Evolutionary conservation across 805 yeast genomes (phyloP).

Genomic region (Cyberlindnera meyerae): DNA sequence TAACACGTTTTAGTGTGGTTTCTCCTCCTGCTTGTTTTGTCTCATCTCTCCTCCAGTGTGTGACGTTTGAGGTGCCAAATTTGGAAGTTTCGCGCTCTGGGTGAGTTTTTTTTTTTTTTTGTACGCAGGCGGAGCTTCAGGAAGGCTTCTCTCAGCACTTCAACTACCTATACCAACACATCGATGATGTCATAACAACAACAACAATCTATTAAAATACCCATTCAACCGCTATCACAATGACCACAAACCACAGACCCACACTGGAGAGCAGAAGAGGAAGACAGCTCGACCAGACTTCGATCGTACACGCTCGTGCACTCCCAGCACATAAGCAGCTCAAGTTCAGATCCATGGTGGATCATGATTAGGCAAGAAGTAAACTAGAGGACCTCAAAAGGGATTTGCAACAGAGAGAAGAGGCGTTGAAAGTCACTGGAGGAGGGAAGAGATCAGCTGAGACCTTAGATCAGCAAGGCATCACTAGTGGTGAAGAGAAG

Average conservation of each 20-base stretch:
- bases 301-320: constrained; percentile 47
- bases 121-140: too few relatives aligned
- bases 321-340: constrained; percentile 51
- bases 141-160: too few relatives aligned
- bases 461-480: too few relatives aligned
- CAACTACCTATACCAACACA: too few relatives aligned
- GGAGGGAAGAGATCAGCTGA: too few relatives aligned
- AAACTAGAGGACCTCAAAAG: constrained; percentile 19
- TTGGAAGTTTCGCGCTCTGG: too few relatives aligned
- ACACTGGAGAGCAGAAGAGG: constrained; percentile 64
- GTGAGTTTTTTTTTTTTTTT: too few relatives aligned
- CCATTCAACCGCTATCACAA: constrained; percentile 25
- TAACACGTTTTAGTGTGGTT: too few relatives aligned
- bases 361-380: neutral
- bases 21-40: constrained; percentile 1
- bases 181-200: too few relatives aligned
- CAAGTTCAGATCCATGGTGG: constrained; percentile 38
- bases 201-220: too few relatives aligned
- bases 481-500: neutral
- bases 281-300: constrained; percentile 36
- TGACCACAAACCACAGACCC: constrained; percentile 71
- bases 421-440: neutral
- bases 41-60: too few relatives aligned
- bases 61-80: too few relatives aligned
- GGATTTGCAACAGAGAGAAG: constrained; percentile 18